Conservation (phyloP, 768 basidiomycete species). For the Trichaptum fuscoviolaceum region DNA sequence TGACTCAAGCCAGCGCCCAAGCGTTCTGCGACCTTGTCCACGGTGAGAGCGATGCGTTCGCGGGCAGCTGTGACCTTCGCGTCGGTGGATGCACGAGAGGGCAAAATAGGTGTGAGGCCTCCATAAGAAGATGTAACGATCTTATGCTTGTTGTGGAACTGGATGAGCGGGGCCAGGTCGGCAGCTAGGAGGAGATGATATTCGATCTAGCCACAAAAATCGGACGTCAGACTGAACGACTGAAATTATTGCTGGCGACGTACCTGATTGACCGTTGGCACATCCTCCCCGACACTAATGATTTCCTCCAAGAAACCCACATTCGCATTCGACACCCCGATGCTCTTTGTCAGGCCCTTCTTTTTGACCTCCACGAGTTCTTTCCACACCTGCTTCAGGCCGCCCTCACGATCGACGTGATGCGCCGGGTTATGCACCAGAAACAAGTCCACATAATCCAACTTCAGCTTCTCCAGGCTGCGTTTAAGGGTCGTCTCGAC, state of each 20-base stretch:
- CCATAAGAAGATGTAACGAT: constrained; percentile 23
- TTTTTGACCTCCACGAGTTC: constrained; percentile 53
- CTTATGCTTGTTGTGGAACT: constrained; percentile 19
- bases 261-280: constrained; percentile 33
- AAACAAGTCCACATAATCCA: constrained; percentile 59
- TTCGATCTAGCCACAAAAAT: constrained; percentile 33
- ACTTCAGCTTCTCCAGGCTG: constrained; percentile 49
- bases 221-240: not conserved
- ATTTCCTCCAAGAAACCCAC: constrained; percentile 27
- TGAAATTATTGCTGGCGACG: not conserved
- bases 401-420: constrained; percentile 27
- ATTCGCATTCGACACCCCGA: constrained; percentile 33
- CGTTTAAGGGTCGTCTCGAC: constrained; percentile 44
- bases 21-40: not conserved
- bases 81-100: constrained; percentile 10
- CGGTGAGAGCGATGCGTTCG: constrained; percentile 10
- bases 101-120: constrained; percentile 20
- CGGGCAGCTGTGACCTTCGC: constrained; percentile 12
- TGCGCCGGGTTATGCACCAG: constrained; percentile 47
- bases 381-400: constrained; percentile 50
- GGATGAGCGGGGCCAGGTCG: constrained; percentile 32
- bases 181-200: constrained; percentile 49
- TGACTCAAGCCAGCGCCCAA: constrained; percentile 10
- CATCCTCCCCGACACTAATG: constrained; percentile 25
- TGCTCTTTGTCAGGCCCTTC: constrained; percentile 37